Conservation (phyloP, 495 filamentous ascomycete genomes). For the Penicillium canescens region DNA sequence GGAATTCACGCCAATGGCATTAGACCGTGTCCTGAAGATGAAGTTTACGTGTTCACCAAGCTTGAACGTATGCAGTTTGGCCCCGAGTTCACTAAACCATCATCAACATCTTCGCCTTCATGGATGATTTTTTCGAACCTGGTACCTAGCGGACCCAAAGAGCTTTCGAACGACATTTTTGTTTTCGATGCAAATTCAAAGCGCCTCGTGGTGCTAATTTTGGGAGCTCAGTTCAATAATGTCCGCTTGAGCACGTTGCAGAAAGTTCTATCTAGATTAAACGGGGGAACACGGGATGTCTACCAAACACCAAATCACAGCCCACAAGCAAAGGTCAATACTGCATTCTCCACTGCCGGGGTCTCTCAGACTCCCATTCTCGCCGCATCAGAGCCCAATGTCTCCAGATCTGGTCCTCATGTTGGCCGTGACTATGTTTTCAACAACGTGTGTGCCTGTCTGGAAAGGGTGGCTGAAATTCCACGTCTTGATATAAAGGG, state of each 20-base stretch:
- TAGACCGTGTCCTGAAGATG: too few relatives aligned
- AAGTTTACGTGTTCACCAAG: background rate
- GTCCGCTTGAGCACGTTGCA: conserved; percentile 24
- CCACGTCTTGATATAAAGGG: conserved; percentile 16
- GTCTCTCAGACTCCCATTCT: background rate
- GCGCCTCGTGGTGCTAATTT: conserved; percentile 22
- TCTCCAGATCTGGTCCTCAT: background rate
- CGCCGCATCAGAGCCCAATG: background rate
- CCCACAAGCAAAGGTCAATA: background rate
- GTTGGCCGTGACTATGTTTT: background rate
- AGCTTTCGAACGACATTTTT: conserved; percentile 36
- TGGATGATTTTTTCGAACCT: background rate
- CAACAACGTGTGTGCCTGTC: background rate
- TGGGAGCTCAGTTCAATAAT: conserved; percentile 31
- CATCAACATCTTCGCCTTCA: background rate
- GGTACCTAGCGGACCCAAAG: conserved; percentile 10
- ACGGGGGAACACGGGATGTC: background rate
- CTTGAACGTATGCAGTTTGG: background rate
- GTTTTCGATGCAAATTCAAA: conserved; percentile 22
- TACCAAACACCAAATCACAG: background rate
- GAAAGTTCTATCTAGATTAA: conserved; percentile 17
- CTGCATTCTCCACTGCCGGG: background rate
- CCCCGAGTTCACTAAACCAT: background rate
- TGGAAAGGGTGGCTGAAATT: conserved; percentile 30
- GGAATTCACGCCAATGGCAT: too few relatives aligned